Evolutionary conservation across 2,329 filamentous ascomycete genomes (phyloP), one percentile per base, ranked within the genome.

Genomic region (Fusarium bactridioides): DNA sequence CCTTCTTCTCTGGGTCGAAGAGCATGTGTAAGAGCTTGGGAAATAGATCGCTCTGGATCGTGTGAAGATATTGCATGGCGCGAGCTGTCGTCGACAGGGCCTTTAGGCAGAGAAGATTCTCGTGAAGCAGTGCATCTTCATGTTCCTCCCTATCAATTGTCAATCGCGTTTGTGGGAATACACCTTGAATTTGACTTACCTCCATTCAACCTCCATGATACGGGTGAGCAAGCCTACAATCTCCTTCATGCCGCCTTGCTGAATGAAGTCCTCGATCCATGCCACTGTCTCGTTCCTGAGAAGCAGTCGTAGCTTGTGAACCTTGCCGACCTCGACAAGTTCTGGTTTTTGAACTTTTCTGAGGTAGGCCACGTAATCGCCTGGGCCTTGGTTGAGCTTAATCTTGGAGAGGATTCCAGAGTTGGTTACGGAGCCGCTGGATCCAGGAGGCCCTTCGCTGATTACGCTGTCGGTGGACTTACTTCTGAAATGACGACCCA

Each of bases 1-100:
- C 96, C 81, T 98, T 98, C 85, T 95, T 97, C 80, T 98, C 95
- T n/a, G 97, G 94, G 77, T 98, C 95, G 77, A 98, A 98, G 44
- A 98, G 86, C 92, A 98, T 94, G 65, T 89, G 89, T 51, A 98
- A 83, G 51, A 99, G 85, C 31, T 93, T 93, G 4, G 95, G 94
- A 78, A 98, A 98, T 13, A 99, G 86, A 0, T 92, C 91, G 10
- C 86, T 85, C 74, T 97, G 94, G 64, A 97, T 93, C 15, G 90
- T 89, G 73, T 93, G 89, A 12, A 99, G 88, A 78, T 95, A 93
- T 73, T 93, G 89, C 77, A 98, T 86, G 3, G 94, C 96, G 40
- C 94, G 87, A 21, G 93, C 94, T 4, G 95, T 98, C 3, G 96
- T 99, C 79, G 94, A 97, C 6, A 98, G 87, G 1, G 94, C 96